Evolutionary conservation across 805 yeast genomes (phyloP).

Genomic region (Peterozyma xylosa): DNA sequence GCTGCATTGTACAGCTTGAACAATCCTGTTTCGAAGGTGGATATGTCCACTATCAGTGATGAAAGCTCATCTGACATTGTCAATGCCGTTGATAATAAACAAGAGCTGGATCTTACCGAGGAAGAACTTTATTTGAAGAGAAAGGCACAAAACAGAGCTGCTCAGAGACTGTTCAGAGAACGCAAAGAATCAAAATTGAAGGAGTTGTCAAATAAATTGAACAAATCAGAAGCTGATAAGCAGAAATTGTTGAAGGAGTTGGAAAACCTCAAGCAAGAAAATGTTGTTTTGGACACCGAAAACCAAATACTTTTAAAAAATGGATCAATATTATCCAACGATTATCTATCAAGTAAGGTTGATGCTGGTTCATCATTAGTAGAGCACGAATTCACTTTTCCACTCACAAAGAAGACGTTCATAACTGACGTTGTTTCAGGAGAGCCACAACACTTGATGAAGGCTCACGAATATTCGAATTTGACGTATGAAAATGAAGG

Average conservation of each 20-base stretch:
- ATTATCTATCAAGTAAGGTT: not conserved
- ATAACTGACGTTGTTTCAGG: constrained; percentile 1
- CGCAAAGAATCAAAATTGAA: constrained; percentile 67
- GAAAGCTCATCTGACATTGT: too few species aligned
- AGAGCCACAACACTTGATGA: constrained; percentile 2
- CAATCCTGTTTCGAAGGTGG: not conserved
- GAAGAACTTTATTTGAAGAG: constrained; percentile 45
- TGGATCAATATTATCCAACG: constrained; percentile 6
- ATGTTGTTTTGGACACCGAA: constrained; percentile 51
- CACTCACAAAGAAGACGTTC: constrained; percentile 8
- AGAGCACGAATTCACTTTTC: constrained; percentile 6
- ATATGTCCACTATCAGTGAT: not conserved
- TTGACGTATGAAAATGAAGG: constrained; percentile 25
- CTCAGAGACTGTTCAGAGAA: constrained; percentile 82
- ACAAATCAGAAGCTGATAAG: constrained; percentile 49
- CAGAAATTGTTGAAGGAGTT: constrained; percentile 37
- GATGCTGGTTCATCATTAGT: not conserved
- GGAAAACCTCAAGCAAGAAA: constrained; percentile 44
- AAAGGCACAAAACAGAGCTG: constrained; percentile 78
- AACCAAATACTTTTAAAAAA: constrained; percentile 45
- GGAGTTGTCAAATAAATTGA: constrained; percentile 55
- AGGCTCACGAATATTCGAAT: constrained; percentile 7
- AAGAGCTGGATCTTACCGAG: constrained; percentile 10
- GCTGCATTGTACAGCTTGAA: not conserved
- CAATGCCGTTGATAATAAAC: too few species aligned